Percentiles rank a stretch among this genome's conserved stretches.
phyloP scores from a whole-genome alignment of 176 grass and related monocot genomes.

The Pontederia paniculata region DNA sequence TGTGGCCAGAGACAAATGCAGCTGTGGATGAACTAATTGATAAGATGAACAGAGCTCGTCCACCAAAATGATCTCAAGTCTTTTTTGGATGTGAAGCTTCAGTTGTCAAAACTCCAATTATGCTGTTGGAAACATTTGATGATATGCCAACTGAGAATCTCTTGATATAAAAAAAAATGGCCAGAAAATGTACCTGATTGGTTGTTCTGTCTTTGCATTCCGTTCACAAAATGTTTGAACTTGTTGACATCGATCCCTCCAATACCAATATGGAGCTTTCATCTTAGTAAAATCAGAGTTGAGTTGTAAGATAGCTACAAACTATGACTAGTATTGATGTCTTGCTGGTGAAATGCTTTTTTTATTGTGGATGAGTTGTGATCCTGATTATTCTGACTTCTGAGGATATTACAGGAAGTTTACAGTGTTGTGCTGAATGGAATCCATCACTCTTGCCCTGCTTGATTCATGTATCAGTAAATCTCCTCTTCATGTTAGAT shows the following conservation, averaged over 20 bases:
- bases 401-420: too few species aligned
- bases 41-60: slow-evolving; percentile 45
- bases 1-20: slow-evolving; percentile 29
- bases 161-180: slow-evolving; percentile 3
- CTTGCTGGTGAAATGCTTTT: neutral
- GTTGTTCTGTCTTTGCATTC: slow-evolving; percentile 17
- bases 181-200: slow-evolving; percentile 11
- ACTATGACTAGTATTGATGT: neutral
- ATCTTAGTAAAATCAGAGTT: slow-evolving; percentile 36
- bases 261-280: slow-evolving; percentile 35
- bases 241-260: slow-evolving; percentile 28
- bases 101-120: slow-evolving; percentile 9
- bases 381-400: too few species aligned
- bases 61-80: slow-evolving; percentile 50
- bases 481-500: neutral
- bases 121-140: slow-evolving; percentile 8
- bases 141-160: slow-evolving; percentile 4
- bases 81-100: slow-evolving; percentile 28
- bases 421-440: neutral
- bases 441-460: neutral
- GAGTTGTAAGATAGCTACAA: slow-evolving; percentile 4
- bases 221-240: slow-evolving; percentile 24
- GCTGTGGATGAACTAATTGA: slow-evolving; percentile 42
- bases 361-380: too few species aligned
- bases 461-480: neutral